Base-by-base conservation (phyloP, 805 yeast species). In the Metschnikowia lunata region DNA sequence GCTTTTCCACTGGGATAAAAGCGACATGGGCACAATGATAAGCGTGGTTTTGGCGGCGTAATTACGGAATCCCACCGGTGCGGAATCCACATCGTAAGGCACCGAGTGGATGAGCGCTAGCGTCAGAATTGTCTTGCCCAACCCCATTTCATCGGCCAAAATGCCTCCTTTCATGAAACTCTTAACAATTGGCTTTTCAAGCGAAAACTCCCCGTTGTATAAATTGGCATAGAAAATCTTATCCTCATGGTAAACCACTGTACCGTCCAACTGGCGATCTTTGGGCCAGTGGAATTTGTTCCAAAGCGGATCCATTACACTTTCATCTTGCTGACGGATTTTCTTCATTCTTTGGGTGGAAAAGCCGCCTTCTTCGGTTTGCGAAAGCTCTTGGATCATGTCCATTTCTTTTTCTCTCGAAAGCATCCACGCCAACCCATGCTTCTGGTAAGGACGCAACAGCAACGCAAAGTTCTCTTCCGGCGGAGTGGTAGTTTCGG, bases 91-190 rank as follows among this genome's bases (percentile, higher is more conserved):
- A 55, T 85, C 90, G 37, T 54, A 60, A 0, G 88, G 86, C 8
- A 75, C 81, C 0, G 87, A 74, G 45, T 84, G 79, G 10, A 90
- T 72, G 39, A 91, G 64, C 0, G 97, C 76, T 41, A 88, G 63
- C 0, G 95, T 80, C 1, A 96, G 85, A 23, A 90, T 85, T 0
- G 98, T 90, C 59, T 90, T 90, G 35, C 98, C 98, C 8, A 90
- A 71, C 0, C 98, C 98, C 98, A 90, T 90, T 61, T 90, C 98
- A 66, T 90, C 98, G 0, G 97, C 96, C 12, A 90, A 66, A 15
- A 90, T 85, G 2, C 98, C 98, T 31, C 98, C 97, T 39, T 73
- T 71, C 39, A 83, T 74, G 14, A 75, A 57, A 1, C 82, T 71
- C 46, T 74, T 78, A 34, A 88, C 67, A 10, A 80, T 54, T 1